Evolutionary conservation across 306 rosid species (phyloP), one percentile per base, ranked within the genome.

Genomic region (Pyrus bretschneideri): DNA sequence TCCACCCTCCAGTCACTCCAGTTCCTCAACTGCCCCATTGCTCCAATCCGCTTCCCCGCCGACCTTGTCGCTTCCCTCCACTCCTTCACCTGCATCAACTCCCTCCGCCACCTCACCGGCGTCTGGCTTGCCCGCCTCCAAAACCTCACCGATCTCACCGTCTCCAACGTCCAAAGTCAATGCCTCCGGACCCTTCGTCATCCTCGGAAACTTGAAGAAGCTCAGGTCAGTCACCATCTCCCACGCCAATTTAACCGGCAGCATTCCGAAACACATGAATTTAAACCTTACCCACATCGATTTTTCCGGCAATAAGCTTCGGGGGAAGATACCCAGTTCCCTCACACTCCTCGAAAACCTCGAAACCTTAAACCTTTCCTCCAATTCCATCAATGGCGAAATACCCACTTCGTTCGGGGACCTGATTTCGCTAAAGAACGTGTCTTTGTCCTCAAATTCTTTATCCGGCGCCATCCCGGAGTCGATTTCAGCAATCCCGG

Each of bases 11-110:
- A 70, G 13, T 49, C 92, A 7, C 92, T 95, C 18, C 85, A 84
- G 60, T 91, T 95, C 73, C 69, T 86, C 61, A 80, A 95, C 89
- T 95, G 98, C 79, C 97, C 96, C 33, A 74, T 92, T 21, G 69
- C 97, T 33, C 95, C 96, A 60, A 83, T 95, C 49, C 96, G 85
- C 76, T 77, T 95, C 80, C 98, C 98, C 3, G 25, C 92, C 4
- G 93, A 89, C 6, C 96, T 95, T 33, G 76, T 80, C 2, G 3
- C 84, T 72, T 90, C 93, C n/a, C 96, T 95, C 82, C 90, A 31
- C 45, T 85, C 93, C 73, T 95, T 95, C 92, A 76, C 96, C 31
- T 80, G 79, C 87, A 54, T 95, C 65, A 69, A 61, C 70, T 81
- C 88, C 82, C 92, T 95, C 83, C 84, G 75, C 4, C 78, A 13